phyloP scores from a whole-genome alignment of 2,329 filamentous ascomycete species.

The Botrytis paeoniae region DNA sequence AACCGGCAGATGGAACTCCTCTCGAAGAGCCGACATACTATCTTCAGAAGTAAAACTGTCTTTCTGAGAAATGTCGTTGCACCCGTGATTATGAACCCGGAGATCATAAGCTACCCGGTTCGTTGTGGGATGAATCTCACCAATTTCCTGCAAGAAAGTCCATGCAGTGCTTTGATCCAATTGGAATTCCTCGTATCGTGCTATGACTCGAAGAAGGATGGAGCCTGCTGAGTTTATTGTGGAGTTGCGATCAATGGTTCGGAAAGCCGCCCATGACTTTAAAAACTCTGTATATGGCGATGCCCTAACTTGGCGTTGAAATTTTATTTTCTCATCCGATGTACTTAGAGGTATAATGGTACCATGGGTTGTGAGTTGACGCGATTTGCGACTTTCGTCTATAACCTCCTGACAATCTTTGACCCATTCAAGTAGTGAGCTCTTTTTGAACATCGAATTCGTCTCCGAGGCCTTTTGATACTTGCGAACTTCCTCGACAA shows the following conservation, averaged over 20 bases:
- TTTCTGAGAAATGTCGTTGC: not conserved
- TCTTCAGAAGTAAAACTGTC: slow-evolving; percentile 38
- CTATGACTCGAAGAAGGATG: slow-evolving; percentile 58
- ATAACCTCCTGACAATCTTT: slow-evolving; percentile 50
- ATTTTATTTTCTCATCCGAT: not conserved
- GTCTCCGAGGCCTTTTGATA: not conserved
- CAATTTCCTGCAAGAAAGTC: slow-evolving; percentile 73
- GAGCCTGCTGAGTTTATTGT: slow-evolving; percentile 61
- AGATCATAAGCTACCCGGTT: slow-evolving; percentile 61
- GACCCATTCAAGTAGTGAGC: slow-evolving; percentile 43
- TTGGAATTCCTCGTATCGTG: slow-evolving; percentile 53
- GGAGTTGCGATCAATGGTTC: slow-evolving; percentile 51
- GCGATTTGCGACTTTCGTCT: slow-evolving; percentile 48
- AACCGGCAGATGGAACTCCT: slow-evolving; percentile 57
- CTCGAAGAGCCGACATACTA: slow-evolving; percentile 51
- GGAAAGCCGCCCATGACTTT: slow-evolving; percentile 62
- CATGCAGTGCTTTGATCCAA: slow-evolving; percentile 51
- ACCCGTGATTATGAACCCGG: slow-evolving; percentile 40
- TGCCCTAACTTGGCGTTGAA: slow-evolving; percentile 5
- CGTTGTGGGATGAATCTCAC: slow-evolving; percentile 68
- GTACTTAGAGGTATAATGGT: slow-evolving; percentile 43
- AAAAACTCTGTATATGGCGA: slow-evolving; percentile 49
- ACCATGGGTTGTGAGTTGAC: slow-evolving; percentile 51
- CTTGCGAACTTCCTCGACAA: slow-evolving; percentile 47
- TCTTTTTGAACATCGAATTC: not conserved